Conservation (phyloP, 768 basidiomycete species). For the Phaeotremella skinneri region DNA sequence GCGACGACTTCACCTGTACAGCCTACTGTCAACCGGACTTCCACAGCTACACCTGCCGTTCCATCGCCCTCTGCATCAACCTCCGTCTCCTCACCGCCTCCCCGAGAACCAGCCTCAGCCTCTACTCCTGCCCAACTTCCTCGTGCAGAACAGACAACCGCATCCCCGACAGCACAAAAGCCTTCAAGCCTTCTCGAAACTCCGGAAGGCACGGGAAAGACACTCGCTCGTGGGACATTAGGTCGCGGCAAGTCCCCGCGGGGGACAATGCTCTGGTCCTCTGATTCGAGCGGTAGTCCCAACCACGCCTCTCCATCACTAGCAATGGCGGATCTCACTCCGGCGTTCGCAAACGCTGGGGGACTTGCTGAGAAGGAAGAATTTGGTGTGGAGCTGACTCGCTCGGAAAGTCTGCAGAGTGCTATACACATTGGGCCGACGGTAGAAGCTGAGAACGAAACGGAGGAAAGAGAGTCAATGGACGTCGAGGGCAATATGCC, state of each 20-base stretch:
- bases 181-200: too few species aligned
- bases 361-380: conserved; percentile 1
- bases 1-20: conserved; percentile 1
- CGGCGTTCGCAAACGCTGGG: too few species aligned
- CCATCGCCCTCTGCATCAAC: neutral
- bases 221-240: conserved; percentile 24
- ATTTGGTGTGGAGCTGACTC: neutral
- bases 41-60: neutral
- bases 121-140: too few species aligned
- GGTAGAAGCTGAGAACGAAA: neutral
- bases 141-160: too few species aligned
- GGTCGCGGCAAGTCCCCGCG: conserved; percentile 37
- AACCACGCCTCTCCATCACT: conserved; percentile 5
- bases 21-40: conserved; percentile 2
- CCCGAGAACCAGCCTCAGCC: conserved; percentile 1
- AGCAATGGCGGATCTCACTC: neutral
- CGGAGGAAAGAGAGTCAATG: neutral
- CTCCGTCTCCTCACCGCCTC: neutral
- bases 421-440: conserved; percentile 13
- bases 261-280: conserved; percentile 38
- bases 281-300: conserved; percentile 4
- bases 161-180: too few species aligned
- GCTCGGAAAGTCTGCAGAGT: conserved; percentile 20
- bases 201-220: conserved; percentile 12
- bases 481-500: neutral